These are phyloP conservation scores for Populus euphratica DNA, from an alignment of 345 rosid genomes.

Conservation along the genomic window DNA sequence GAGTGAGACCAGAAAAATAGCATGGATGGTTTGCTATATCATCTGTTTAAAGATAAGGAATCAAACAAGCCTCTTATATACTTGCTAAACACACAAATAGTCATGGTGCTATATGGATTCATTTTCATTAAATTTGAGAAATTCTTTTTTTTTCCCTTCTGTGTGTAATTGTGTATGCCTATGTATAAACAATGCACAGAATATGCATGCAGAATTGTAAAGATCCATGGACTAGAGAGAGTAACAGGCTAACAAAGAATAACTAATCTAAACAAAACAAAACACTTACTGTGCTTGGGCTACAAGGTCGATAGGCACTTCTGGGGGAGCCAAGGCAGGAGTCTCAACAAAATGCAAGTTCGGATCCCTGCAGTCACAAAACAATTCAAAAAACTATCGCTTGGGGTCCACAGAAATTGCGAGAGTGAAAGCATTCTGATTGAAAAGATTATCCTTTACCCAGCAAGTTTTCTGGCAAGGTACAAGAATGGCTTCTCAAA, in stretches of 20 bases:
- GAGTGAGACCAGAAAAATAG: too few relatives aligned
- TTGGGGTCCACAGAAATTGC: background rate
- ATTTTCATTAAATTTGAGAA: too few relatives aligned
- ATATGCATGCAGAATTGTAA: background rate
- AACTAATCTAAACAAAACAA: background rate
- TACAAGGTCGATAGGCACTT: constrained; percentile 76
- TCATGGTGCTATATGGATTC: too few relatives aligned
- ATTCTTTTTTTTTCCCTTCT: too few relatives aligned
- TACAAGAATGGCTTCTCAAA: constrained; percentile 57
- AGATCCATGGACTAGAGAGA: too few relatives aligned
- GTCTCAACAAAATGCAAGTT: constrained; percentile 95
- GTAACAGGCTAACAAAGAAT: background rate
- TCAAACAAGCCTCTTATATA: too few relatives aligned
- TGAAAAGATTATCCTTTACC: constrained; percentile 19
- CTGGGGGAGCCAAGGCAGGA: constrained; percentile 90
- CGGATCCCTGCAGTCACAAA: constrained; percentile 40
- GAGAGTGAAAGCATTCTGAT: background rate
- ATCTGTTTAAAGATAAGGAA: too few relatives aligned
- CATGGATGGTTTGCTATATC: too few relatives aligned
- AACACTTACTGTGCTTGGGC: constrained; percentile 79
- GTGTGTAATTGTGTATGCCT: background rate
- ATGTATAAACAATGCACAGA: background rate
- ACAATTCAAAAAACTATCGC: background rate
- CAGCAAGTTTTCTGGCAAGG: constrained; percentile 56
- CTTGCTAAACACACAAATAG: too few relatives aligned